Percentiles rank a stretch among this genome's conserved stretches.
These are phyloP conservation scores for Salvia miltiorrhiza DNA, from an alignment of 257 asterid genomes.

Conservation along the genomic window DNA sequence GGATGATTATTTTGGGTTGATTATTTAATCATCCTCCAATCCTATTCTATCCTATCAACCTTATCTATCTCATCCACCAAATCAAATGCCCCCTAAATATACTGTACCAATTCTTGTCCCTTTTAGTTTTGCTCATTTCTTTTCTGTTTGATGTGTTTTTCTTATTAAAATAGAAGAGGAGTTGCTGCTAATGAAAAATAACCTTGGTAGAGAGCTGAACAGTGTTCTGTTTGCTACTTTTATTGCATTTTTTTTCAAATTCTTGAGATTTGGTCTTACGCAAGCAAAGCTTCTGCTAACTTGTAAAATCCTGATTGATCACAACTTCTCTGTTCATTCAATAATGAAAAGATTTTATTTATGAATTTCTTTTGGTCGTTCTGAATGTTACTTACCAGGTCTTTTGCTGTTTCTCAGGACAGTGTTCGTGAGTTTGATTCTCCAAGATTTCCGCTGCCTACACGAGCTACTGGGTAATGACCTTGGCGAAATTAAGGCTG, in stretches of 20 bases:
- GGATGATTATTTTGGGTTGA: no score
- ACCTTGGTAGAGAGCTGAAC: neutral
- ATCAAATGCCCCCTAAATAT: no score
- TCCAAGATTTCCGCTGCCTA: conserved; percentile 50
- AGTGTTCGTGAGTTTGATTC: conserved; percentile 49
- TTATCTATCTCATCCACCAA: no score
- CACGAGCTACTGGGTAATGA: conserved; percentile 53
- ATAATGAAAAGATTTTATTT: neutral
- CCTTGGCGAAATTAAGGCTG: neutral
- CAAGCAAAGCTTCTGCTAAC: neutral
- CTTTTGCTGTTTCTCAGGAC: conserved; percentile 45
- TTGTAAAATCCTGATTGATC: neutral
- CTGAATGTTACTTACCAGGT: conserved; percentile 10
- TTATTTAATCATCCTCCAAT: no score
- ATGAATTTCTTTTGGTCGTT: conserved; percentile 12
- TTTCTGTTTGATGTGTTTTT: neutral
- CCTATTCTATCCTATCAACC: no score
- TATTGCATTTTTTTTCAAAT: neutral
- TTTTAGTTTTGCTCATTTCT: neutral
- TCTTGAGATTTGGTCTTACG: neutral
- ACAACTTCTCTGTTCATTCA: neutral
- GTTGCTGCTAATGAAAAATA: neutral
- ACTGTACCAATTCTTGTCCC: neutral
- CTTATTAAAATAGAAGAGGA: neutral
- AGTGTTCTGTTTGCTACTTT: neutral